phyloP scores from a whole-genome alignment of 345 rosid genomes.

The Rubroshorea leprosula region DNA sequence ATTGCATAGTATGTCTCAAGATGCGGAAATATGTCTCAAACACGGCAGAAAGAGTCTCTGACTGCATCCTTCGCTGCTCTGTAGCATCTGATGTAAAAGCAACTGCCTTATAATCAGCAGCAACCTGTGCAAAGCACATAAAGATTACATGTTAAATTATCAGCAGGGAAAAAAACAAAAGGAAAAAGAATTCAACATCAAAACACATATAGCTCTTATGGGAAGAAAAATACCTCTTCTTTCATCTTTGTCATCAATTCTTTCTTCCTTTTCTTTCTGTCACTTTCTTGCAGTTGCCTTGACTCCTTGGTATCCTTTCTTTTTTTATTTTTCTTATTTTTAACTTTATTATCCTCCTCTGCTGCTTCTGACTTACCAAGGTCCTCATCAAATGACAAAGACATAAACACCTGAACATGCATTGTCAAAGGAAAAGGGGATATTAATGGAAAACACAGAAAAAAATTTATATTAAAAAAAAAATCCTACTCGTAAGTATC shows the following conservation, averaged over 20 bases:
- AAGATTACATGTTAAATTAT: not conserved
- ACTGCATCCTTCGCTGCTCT: slow-evolving; percentile 69
- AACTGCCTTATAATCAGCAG: slow-evolving; percentile 78
- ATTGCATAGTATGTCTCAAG: slow-evolving; percentile 63
- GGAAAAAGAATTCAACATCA: slow-evolving; percentile 1
- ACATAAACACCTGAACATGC: slow-evolving; percentile 64
- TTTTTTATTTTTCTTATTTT: slow-evolving; percentile 50
- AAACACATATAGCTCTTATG: not conserved
- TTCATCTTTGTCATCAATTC: slow-evolving; percentile 63
- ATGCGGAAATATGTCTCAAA: slow-evolving; percentile 91
- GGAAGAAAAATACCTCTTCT: slow-evolving; percentile 52
- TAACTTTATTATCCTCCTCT: slow-evolving; percentile 34
- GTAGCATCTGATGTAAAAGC: slow-evolving; percentile 48
- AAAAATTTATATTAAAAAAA: not conserved
- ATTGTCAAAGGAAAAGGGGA: slow-evolving; percentile 1
- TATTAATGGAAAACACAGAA: not conserved
- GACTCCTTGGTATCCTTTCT: slow-evolving; percentile 53
- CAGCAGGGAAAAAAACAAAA: not conserved
- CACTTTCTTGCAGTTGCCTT: slow-evolving; percentile 42
- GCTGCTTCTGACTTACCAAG: slow-evolving; percentile 42
- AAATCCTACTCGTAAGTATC: not conserved
- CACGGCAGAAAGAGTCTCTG: slow-evolving; percentile 74
- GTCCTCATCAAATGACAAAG: slow-evolving; percentile 78
- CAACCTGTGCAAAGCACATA: slow-evolving; percentile 43
- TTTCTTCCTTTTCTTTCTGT: slow-evolving; percentile 62